Evolutionary conservation across 176 grass and related monocot genomes (phyloP).

Genomic region (Cenchrus americanus): DNA sequence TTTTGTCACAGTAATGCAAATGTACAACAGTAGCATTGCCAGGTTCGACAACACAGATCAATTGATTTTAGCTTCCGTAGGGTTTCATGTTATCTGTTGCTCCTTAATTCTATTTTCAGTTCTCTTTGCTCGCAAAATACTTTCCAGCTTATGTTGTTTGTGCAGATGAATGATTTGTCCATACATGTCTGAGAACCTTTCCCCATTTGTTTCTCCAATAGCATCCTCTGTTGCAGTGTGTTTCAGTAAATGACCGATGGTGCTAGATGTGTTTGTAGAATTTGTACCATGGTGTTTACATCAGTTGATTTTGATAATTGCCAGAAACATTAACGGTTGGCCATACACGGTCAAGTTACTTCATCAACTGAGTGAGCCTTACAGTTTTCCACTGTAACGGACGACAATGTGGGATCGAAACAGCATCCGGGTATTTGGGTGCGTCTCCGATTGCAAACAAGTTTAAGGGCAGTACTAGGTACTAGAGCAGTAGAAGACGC

Average conservation of each 20-base stretch:
- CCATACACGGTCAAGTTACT: neutral
- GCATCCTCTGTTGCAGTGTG: neutral
- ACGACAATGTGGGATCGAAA: too few relatives aligned
- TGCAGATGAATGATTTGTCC: neutral
- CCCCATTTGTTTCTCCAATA: neutral
- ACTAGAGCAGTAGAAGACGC: too few relatives aligned
- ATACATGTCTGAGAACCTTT: neutral
- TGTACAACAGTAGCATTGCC: neutral
- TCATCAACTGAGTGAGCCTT: too few relatives aligned
- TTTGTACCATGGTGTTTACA: neutral
- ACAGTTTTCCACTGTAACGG: too few relatives aligned
- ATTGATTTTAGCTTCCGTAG: slow-evolving; percentile 20
- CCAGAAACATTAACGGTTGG: neutral
- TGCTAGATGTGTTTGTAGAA: neutral
- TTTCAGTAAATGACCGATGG: neutral
- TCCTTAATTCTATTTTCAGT: neutral
- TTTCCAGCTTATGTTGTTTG: neutral
- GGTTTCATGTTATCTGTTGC: slow-evolving; percentile 1
- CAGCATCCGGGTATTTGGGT: too few relatives aligned
- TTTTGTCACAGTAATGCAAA: neutral
- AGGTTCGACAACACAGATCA: neutral
- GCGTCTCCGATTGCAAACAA: too few relatives aligned
- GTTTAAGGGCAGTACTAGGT: too few relatives aligned
- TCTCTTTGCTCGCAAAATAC: neutral
- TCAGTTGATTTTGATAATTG: neutral